Evolutionary conservation across 768 basidiomycete genomes (phyloP).

Genomic region (Fomitopsis serialis): DNA sequence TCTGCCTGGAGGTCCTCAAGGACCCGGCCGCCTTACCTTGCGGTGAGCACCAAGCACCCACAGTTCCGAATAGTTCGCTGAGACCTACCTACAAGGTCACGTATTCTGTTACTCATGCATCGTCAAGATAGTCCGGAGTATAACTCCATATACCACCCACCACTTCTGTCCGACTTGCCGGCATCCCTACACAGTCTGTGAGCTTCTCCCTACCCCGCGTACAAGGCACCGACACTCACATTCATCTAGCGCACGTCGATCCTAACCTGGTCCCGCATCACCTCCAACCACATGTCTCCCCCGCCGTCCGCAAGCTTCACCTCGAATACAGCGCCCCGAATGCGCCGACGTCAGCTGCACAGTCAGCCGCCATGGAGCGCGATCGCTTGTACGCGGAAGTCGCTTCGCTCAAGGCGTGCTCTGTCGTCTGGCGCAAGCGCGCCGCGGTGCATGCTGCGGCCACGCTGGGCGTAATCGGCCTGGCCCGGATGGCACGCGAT

Average conservation of each 20-base stretch:
- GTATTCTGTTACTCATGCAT: constrained; percentile 62
- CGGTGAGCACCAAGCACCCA: constrained; percentile 34
- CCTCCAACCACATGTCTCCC: constrained; percentile 51
- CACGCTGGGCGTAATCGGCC: constrained; percentile 25
- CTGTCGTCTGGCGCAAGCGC: constrained; percentile 27
- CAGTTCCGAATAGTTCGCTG: neutral
- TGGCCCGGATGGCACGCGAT: constrained; percentile 26
- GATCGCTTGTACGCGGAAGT: constrained; percentile 22
- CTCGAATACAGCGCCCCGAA: constrained; percentile 33
- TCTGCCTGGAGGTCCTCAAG: constrained; percentile 52
- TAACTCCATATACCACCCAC: constrained; percentile 38
- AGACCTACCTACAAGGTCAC: constrained; percentile 40
- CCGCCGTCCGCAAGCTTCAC: constrained; percentile 52
- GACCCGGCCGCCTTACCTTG: constrained; percentile 59
- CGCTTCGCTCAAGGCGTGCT: constrained; percentile 20
- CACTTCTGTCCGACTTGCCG: constrained; percentile 59
- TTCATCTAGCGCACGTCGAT: constrained; percentile 39
- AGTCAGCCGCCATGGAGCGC: constrained; percentile 11
- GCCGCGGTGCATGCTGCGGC: constrained; percentile 27
- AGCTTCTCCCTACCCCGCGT: constrained; percentile 9
- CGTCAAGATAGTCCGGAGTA: constrained; percentile 40
- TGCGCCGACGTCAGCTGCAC: neutral
- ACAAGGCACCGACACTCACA: neutral
- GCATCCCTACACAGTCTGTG: constrained; percentile 50
- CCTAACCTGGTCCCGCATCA: constrained; percentile 47